phyloP scores from a whole-genome alignment of 192 early-diverging fungal genomes.

The Rhizoclosmatium globosum region DNA sequence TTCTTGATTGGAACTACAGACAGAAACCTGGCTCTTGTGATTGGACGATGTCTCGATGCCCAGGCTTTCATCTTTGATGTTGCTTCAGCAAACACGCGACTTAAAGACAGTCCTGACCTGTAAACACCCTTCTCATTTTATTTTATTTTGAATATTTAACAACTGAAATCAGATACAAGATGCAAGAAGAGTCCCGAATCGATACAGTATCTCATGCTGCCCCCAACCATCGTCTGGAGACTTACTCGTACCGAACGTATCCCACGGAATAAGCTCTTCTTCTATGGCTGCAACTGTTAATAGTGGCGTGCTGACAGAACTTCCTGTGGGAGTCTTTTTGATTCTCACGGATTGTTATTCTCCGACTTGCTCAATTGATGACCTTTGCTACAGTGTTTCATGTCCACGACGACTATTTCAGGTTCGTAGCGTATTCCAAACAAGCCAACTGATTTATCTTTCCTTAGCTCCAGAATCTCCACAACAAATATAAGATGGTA shows the following conservation, averaged over 20 bases:
- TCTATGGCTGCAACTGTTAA: conserved; percentile 18
- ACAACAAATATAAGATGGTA: too few relatives aligned
- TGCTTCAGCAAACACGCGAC: conserved; percentile 82
- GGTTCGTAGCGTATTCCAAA: conserved; percentile 47
- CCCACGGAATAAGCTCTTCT: not conserved
- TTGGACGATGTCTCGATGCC: conserved; percentile 88
- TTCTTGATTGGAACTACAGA: conserved; percentile 84
- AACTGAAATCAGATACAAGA: conserved; percentile 57
- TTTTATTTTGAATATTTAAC: not conserved
- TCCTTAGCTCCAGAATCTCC: too few relatives aligned
- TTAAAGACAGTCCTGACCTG: conserved; percentile 83
- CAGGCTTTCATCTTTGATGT: conserved; percentile 96
- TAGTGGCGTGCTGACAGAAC: conserved; percentile 26
- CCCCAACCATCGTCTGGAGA: not conserved
- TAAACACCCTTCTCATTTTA: conserved; percentile 39
- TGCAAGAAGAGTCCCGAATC: conserved; percentile 56
- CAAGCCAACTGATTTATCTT: too few relatives aligned
- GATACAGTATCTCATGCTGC: not conserved
- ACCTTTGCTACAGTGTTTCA: conserved; percentile 87
- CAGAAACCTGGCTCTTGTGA: conserved; percentile 83
- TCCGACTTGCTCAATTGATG: conserved; percentile 82
- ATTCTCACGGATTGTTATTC: conserved; percentile 93
- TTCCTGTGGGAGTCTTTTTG: conserved; percentile 89
- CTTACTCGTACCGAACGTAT: too few relatives aligned
- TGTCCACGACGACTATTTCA: conserved; percentile 85